Evolutionary conservation across 2,329 filamentous ascomycete genomes (phyloP), one percentile per base, ranked within the genome.

Genomic region (Aureobasidium sp.): DNA sequence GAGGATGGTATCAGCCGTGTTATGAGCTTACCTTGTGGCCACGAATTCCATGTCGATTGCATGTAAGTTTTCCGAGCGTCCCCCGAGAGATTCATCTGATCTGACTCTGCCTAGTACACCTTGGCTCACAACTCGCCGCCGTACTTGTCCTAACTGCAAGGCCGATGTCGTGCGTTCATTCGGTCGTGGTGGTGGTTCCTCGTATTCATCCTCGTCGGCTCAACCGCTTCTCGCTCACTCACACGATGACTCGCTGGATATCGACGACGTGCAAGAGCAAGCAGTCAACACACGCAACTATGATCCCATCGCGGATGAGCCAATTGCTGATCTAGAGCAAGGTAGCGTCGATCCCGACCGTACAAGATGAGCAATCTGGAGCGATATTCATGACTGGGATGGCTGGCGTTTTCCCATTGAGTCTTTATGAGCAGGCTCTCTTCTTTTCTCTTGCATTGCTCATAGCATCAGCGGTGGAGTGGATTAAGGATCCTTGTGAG

Each of bases 111-210:
- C 27, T 65, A 96, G 91, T 70, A 97, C 94, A 4, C 94, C 94
- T 1, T 99, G 94, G 94, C 79, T 99, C 57, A 96, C 93, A 0
- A 97, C 92, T 17, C 86, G 93, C 51, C 88, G 94, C 64, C 87
- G 94, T 64, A 99, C 94, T n/a, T 99, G 94, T 69, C 94, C 94
- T 0, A 97, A 99, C 63, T 99, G 94, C 78, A 99, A 99, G 77
- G 91, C 92, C 51, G 94, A 99, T 70, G 94, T 99, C 37, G 93
- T 99, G 17, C 74, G 79, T 46, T 74, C 72, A 9, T 67, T 75
- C 10, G 69, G 69, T n/a, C 65, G 68, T 29, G 60, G 57, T 29
- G 54, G 59, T 4, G 25, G 17, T 23, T 33, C 21, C 25, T 58
- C 55, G 8, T 49, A 37, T 10, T 58, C 55, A 54, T 29, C 63